These are phyloP conservation scores for Starmerella powellii DNA, from an alignment of 805 yeast species.

Conservation along the genomic window DNA sequence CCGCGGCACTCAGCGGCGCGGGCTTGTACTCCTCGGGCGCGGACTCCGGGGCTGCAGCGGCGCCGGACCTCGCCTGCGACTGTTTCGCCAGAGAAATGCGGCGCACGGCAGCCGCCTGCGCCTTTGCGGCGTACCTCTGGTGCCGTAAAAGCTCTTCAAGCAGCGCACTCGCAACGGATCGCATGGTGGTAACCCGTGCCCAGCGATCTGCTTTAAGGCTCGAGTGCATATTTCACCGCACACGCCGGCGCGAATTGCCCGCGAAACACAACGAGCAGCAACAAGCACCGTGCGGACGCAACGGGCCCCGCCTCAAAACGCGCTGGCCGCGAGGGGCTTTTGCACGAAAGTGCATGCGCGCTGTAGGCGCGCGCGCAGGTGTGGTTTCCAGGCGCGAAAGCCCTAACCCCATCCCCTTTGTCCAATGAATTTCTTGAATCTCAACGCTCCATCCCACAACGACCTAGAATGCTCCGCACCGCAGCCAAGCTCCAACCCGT, in stretches of 20 bases:
- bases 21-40: constrained; percentile 5
- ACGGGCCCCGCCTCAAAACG: no score
- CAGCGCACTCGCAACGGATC: background rate
- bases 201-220: no score
- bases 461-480: constrained; percentile 25
- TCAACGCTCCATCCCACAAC: background rate
- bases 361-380: background rate
- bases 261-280: no score
- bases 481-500: constrained; percentile 31
- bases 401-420: constrained; percentile 3
- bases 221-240: no score
- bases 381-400: background rate
- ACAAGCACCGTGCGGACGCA: no score
- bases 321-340: no score
- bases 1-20: constrained; percentile 24
- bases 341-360: no score
- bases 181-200: no score
- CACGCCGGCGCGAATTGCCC: no score
- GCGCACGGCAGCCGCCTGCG: constrained; percentile 9
- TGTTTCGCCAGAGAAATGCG: constrained; percentile 4
- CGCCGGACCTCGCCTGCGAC: constrained; percentile 4
- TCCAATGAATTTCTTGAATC: constrained; percentile 5
- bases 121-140: constrained; percentile 10
- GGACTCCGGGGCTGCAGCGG: background rate
- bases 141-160: constrained; percentile 11